Evolutionary conservation across 768 basidiomycete species (phyloP), one percentile per base, ranked within the genome.

Genomic region (Hericium alpestre): DNA sequence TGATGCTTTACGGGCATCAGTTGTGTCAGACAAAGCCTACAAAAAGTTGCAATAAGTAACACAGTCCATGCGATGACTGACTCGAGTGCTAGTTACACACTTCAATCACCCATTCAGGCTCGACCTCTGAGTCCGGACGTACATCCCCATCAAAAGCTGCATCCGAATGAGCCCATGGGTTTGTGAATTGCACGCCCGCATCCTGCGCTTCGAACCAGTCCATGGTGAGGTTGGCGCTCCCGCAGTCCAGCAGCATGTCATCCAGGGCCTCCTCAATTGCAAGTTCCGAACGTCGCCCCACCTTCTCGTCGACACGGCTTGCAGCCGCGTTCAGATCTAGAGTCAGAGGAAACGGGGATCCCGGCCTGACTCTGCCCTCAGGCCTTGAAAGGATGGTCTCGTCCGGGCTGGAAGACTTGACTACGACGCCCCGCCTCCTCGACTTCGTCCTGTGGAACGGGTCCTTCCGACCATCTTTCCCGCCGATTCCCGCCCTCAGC

Each of bases 81-180:
- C 25, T n/a, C 38, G 23, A 53, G 16, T 39, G n/a, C 38, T 25
- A 38, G 8, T n/a, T 16, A 51, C 61, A 51, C 59, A 62, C 61
- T 38, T 55, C 54, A 43, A 62, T 56, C n/a, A 37, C 49, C 37
- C 49, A 56, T 52, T 62, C 61, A 8, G 61, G 61, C 40, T 62
- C 59, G 22, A 55, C 59, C 47, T 62, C 59, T 7, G 61, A 62
- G 49, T 62, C 59, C 4, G 61, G 23, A 39, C 61, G 46, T 6
- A 37, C 53, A n/a, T 62, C 61, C 15, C 41, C 54, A 18, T 38
- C 54, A 38, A 38, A 27, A 22, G 54, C 55, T n/a, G 48, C 48
- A 27, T 18, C 22, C 20, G 40, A 37, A 18, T 52, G 37, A 13
- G 38, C 22, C 32, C 50, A 56, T 9, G 56, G 50, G 48, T 51